Base-by-base conservation (phyloP, 495 filamentous ascomycete genomes). In the Cercophora samala region DNA sequence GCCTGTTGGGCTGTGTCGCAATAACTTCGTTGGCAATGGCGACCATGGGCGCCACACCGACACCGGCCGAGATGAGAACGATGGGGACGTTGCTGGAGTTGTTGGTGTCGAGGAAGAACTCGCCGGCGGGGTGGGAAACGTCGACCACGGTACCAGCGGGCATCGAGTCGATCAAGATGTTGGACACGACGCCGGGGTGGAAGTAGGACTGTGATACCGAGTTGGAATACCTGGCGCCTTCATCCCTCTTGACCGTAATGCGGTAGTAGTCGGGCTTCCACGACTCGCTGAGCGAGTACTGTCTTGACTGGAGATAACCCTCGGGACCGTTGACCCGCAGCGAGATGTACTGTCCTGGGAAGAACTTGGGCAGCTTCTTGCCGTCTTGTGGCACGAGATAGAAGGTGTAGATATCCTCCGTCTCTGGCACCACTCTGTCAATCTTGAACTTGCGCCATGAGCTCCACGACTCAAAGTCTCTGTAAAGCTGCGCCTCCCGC, bases 311-410 rank as follows among this genome's bases (percentile, higher is more conserved):
- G 52, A 77, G 70, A 71, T 87, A 78, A 18, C 83, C 79, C 24
- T 84, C 78, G 0, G 86, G 86, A 0, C 89, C 83, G 66, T 80
- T 76, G 11, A 87, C 72, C 64, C 84, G 83, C 55, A 93, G 74
- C 29, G 85, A 87, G 70, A 91, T 83, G 74, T 90, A 93, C 73
- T 92, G 90, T 62, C 90, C 90, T 0, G 90, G 89, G 53, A 81
- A 75, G 80, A 83, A 92, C 2, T 67, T 29, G 2, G 90, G 89
- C 26, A 92, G 79, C 25, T 81, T 76, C 67, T 82, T 75, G 62
- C 80, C 84, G 66, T 92, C 89, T 66, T 86, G 81, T 1, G 90
- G 89, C 55, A 82, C 78, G 21, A 91, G 86, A 74, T 91, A 89
- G 80, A 91, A 90, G 22, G 87, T 89, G 62, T 83, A 88, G 73